phyloP scores from a whole-genome alignment of 495 filamentous ascomycete species.

The Podospora fimiseda region DNA sequence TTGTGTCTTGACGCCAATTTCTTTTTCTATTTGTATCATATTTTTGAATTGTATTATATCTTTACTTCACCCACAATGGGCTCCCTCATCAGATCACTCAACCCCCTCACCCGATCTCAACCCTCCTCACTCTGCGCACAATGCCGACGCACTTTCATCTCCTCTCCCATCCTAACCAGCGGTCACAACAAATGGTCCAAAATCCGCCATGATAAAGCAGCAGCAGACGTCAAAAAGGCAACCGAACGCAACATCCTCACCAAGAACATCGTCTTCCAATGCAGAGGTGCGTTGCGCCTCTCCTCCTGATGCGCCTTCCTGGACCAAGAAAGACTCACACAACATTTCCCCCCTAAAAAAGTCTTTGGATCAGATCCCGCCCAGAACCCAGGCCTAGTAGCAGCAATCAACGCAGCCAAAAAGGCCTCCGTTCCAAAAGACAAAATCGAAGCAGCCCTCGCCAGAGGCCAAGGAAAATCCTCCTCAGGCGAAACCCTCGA shows the following conservation, averaged over 20 bases:
- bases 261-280: slow-evolving; percentile 46
- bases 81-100: slow-evolving; percentile 11
- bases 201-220: slow-evolving; percentile 89
- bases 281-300: slow-evolving; percentile 39
- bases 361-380: slow-evolving; percentile 63
- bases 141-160: slow-evolving; percentile 48
- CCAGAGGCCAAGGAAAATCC: slow-evolving; percentile 78
- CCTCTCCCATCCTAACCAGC: slow-evolving; percentile 44
- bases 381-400: slow-evolving; percentile 66
- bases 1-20: background rate
- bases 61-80: slow-evolving; percentile 13
- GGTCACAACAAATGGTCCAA: slow-evolving; percentile 93
- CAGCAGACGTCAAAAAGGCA: slow-evolving; percentile 59
- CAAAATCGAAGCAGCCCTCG: slow-evolving; percentile 74
- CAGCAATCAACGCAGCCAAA: slow-evolving; percentile 71
- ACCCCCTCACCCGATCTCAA: slow-evolving; percentile 5
- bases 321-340: background rate
- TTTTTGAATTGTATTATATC: background rate
- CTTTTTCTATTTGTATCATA: background rate
- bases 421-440: slow-evolving; percentile 79
- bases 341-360: slow-evolving; percentile 21
- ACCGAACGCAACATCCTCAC: slow-evolving; percentile 38
- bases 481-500: slow-evolving; percentile 66
- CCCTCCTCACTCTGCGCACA: slow-evolving; percentile 31
- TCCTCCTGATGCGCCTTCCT: background rate